Evolutionary conservation across 345 rosid genomes (phyloP).

Genomic region (Melaleuca alternifolia): DNA sequence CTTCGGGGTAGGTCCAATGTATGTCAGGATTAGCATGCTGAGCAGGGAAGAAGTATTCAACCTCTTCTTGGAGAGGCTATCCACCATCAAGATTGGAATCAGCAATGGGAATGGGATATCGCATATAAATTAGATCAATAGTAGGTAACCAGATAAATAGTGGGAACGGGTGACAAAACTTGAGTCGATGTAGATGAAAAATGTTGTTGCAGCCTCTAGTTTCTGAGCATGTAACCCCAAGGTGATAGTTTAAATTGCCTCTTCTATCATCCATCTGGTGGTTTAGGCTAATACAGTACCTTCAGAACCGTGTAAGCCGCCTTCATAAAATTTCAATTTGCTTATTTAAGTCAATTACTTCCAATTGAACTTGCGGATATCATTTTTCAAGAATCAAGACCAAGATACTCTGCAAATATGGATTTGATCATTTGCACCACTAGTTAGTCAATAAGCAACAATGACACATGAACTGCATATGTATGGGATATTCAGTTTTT

Average conservation of each 20-base stretch:
- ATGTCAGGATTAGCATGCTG: constrained; percentile 63
- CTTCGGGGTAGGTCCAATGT: constrained; percentile 41
- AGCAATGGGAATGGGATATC: neutral
- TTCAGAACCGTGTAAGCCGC: neutral
- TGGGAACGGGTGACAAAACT: neutral
- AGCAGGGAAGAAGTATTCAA: constrained; percentile 48
- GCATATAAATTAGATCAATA: neutral
- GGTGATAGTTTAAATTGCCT: neutral
- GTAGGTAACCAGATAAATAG: neutral
- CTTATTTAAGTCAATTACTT: neutral
- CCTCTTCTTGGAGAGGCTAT: constrained; percentile 52
- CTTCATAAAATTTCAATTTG: neutral
- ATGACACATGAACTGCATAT: neutral
- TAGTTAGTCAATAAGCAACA: neutral
- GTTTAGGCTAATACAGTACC: neutral
- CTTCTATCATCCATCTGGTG: neutral
- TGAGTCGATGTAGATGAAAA: neutral
- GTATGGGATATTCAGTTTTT: neutral
- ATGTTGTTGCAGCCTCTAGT: neutral
- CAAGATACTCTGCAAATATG: neutral
- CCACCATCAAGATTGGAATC: constrained; percentile 16
- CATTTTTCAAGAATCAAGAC: neutral
- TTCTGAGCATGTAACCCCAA: neutral
- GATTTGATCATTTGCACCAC: neutral
- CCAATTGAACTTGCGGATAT: neutral